A percentile compares a stretch with the other conserved stretches of the same genome.
Evolutionary conservation across 371 early-diverging fungal genomes (phyloP).

Genomic region (Lichtheimia hyalospora): DNA sequence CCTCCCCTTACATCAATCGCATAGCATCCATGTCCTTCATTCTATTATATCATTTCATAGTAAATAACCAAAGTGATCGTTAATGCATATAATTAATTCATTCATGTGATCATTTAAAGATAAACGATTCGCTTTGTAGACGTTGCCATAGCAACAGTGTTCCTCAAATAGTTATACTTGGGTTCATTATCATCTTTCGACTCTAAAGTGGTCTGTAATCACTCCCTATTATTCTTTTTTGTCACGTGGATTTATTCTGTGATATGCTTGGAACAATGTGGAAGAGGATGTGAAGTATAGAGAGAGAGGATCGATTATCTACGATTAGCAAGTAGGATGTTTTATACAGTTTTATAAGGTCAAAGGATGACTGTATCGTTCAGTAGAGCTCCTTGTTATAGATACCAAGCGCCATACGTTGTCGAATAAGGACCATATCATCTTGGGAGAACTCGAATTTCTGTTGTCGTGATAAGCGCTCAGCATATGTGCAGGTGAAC

Average conservation of each 20-base stretch:
- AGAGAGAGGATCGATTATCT: not conserved
- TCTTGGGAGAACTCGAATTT: conserved; percentile 74
- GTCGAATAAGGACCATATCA: conserved; percentile 71
- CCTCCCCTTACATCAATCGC: not conserved
- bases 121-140: too few species aligned
- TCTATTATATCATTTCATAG: too few species aligned
- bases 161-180: too few species aligned
- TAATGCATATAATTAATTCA: too few species aligned
- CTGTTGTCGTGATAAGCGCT: conserved; percentile 59
- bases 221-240: too few species aligned
- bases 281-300: not conserved
- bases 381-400: conserved; percentile 23
- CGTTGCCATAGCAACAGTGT: too few species aligned
- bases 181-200: too few species aligned
- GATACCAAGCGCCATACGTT: conserved; percentile 78
- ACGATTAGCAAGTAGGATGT: not conserved
- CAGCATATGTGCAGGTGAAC: conserved; percentile 91
- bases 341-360: not conserved
- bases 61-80: too few species aligned
- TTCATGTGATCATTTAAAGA: too few species aligned
- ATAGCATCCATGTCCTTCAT: too few species aligned
- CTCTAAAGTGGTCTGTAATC: too few species aligned
- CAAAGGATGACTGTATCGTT: not conserved
- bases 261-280: not conserved
- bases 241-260: not conserved